Evolutionary conservation across 176 grass and related monocot genomes (phyloP).

Genomic region (Olyra latifolia): DNA sequence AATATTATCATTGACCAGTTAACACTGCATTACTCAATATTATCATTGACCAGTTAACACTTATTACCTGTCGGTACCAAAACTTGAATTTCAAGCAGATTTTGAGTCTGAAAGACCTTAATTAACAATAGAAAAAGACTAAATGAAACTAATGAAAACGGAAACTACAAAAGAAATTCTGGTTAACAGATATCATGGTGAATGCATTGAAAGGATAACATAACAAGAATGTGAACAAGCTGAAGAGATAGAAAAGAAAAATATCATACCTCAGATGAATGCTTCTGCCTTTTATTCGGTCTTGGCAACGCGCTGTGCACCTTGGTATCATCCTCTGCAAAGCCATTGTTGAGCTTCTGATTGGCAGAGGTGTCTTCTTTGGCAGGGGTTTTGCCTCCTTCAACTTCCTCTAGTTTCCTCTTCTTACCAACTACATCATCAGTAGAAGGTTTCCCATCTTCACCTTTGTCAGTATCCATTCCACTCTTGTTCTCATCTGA

Average conservation of each 20-base stretch:
- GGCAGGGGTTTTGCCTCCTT: constrained; percentile 13
- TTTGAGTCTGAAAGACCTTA: neutral
- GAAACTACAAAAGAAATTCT: neutral
- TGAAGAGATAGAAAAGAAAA: neutral
- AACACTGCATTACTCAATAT: too few species aligned
- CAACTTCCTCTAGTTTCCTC: constrained; percentile 51
- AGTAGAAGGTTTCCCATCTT: constrained; percentile 35
- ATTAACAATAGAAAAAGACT: neutral
- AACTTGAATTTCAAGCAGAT: neutral
- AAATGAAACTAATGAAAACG: neutral
- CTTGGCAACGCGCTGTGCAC: constrained; percentile 29
- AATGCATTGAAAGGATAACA: neutral
- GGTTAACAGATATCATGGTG: neutral
- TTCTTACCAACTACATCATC: constrained; percentile 55
- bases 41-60: too few species aligned
- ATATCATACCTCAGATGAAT: constrained; percentile 62
- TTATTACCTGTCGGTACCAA: neutral
- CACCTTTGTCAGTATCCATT: constrained; percentile 32
- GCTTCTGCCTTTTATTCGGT: constrained; percentile 62
- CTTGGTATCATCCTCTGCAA: constrained; percentile 31
- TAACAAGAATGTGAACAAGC: neutral
- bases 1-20: neutral
- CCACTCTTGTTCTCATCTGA: constrained; percentile 43
- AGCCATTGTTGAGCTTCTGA: constrained; percentile 32
- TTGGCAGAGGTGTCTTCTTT: constrained; percentile 37